Base-by-base conservation (phyloP, 116 monocot species). In the Zostera marina region DNA sequence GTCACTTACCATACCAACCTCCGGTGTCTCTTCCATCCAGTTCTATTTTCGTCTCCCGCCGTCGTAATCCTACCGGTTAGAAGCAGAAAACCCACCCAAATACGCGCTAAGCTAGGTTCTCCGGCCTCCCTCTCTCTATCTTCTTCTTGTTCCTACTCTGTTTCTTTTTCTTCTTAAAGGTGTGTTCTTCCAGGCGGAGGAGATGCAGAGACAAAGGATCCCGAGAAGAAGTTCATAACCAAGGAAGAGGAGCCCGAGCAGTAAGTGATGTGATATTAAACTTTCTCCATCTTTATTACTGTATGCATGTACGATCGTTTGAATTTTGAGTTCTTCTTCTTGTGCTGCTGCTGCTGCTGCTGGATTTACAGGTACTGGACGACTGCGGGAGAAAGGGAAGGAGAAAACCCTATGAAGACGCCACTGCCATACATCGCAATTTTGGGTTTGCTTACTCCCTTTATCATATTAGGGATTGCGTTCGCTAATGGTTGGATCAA, bases 321-420 rank as follows among this genome's bases (percentile, higher is more conserved):
- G n/a, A n/a, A n/a, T n/a, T n/a, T n/a, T n/a, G n/a, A n/a, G n/a
- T n/a, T n/a, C n/a, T n/a, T n/a, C n/a, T n/a, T n/a, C n/a, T n/a
- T n/a, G n/a, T n/a, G n/a, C n/a, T n/a, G n/a, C n/a, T n/a, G n/a
- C n/a, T n/a, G n/a, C n/a, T n/a, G n/a, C n/a, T n/a, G n/a, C n/a
- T n/a, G n/a, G n/a, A n/a, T n/a, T n/a, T n/a, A 55, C 23, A 98
- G 98, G 76, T 98, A 90, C 53, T 98, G 98, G 98, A 86, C 86
- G 73, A 79, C 90, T n/a, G 86, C 90, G 63, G 98, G 83, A 44
- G 98, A 93, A 64, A 84, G 75, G 40, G 70, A 83, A 73, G 93
- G 93, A 15, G 88, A 93, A 75, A 93, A 88, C 62, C 93, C 93
- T 0, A 93, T 93, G 93, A 84, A 77, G 71, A 88, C 93, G 1